A percentile compares a stretch with the other conserved stretches of the same genome.
Conservation (phyloP, 2,329 filamentous ascomycete genomes). For the Clarireedia sp. region DNA sequence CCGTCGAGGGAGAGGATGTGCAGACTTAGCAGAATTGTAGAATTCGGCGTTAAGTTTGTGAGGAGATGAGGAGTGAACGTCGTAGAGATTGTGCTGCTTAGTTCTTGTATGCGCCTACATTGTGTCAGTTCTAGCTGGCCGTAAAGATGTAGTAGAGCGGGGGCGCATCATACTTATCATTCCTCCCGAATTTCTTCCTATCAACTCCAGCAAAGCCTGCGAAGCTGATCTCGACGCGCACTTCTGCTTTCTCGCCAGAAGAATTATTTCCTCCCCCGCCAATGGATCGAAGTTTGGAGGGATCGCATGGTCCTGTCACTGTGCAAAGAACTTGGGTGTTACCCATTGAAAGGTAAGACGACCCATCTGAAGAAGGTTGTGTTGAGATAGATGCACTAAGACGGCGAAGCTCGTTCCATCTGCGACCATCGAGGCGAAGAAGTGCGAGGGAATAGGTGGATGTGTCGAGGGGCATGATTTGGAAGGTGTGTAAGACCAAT, state of each 20-base stretch:
- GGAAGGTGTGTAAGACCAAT: not conserved
- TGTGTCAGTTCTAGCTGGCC: not conserved
- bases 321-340: conserved; percentile 97
- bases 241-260: conserved; percentile 46
- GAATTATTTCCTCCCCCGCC: conserved; percentile 35
- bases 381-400: conserved; percentile 85
- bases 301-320: conserved; percentile 76
- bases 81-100: conserved; percentile 69
- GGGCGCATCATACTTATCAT: conserved; percentile 60
- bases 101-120: conserved; percentile 66
- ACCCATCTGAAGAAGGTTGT: conserved; percentile 86
- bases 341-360: conserved; percentile 90
- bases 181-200: conserved; percentile 64
- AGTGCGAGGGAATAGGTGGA: conserved; percentile 84
- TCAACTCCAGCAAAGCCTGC: conserved; percentile 86
- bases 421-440: conserved; percentile 71
- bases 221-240: conserved; percentile 75
- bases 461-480: conserved; percentile 76
- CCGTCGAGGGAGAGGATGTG: conserved; percentile 89
- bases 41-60: conserved; percentile 82
- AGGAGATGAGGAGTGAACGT: conserved; percentile 73
- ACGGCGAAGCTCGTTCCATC: conserved; percentile 94
- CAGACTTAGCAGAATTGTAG: conserved; percentile 72
- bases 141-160: not conserved
- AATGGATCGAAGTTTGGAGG: conserved; percentile 29